Evolutionary conservation across 148 eudicot genomes (phyloP).

Genomic region (Persicaria tinctoria): DNA sequence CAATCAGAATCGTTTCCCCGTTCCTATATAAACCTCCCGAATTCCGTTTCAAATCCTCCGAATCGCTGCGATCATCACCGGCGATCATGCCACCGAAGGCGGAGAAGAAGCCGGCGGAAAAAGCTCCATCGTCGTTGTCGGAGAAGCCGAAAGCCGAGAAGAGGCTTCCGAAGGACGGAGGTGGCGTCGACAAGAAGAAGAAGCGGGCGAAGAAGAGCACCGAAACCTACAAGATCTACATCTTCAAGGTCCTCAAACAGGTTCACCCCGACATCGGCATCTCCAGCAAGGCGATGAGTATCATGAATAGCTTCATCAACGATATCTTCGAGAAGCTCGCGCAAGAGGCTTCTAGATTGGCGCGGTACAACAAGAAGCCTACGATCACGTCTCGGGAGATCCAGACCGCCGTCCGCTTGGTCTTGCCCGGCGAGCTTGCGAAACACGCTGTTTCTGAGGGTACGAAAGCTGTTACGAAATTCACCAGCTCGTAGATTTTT

Average conservation of each 20-base stretch:
- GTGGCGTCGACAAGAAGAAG: background rate
- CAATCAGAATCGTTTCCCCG: background rate
- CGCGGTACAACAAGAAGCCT: background rate
- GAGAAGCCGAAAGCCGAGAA: background rate
- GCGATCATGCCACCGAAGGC: background rate
- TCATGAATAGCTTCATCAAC: background rate
- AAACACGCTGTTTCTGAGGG: constrained; percentile 1
- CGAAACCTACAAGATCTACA: background rate
- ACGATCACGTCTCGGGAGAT: constrained; percentile 3
- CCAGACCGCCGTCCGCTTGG: background rate
- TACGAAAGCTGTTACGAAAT: background rate
- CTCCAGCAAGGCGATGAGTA: constrained; percentile 3
- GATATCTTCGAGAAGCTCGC: background rate
- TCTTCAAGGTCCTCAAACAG: background rate
- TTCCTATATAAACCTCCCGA: background rate
- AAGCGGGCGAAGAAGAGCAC: background rate
- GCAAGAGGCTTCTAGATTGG: background rate
- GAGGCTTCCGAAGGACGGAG: background rate
- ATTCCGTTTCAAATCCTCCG: background rate
- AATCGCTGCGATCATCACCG: background rate
- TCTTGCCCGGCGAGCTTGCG: background rate
- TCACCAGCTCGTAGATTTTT: background rate
- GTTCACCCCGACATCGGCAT: background rate
- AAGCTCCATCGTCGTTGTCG: background rate
- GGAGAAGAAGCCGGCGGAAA: background rate